phyloP scores from a whole-genome alignment of 2,329 filamentous ascomycete genomes.

The Colletotrichum sp. region DNA sequence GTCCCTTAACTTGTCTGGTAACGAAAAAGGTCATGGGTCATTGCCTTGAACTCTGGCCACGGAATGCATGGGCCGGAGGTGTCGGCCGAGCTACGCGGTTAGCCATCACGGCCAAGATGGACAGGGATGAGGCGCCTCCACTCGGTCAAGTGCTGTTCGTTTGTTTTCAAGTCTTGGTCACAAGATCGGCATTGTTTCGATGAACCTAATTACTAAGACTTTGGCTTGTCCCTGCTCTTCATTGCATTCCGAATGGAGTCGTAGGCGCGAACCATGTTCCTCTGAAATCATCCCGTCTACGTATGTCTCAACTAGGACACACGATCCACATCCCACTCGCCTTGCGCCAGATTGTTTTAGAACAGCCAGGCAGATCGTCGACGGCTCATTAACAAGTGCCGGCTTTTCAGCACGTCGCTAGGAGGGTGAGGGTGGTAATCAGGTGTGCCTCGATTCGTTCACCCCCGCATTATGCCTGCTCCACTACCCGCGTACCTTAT shows the following conservation, averaged over 20 bases:
- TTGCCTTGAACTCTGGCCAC: not conserved
- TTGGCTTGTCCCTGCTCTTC: not conserved
- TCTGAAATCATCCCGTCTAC: not conserved
- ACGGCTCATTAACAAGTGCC: not conserved
- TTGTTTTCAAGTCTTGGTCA: not conserved
- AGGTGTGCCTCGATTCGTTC: not conserved
- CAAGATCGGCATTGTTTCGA: not conserved
- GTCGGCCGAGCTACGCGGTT: not conserved
- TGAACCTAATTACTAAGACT: not conserved
- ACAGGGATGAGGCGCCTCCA: not conserved
- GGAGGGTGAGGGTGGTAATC: not conserved
- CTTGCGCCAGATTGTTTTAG: not conserved
- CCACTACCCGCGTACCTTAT: not conserved
- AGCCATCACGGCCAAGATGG: not conserved
- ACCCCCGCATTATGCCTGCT: not conserved
- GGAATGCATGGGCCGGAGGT: not conserved
- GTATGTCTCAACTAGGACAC: not conserved
- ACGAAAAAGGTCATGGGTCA: not conserved
- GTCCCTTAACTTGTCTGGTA: not conserved
- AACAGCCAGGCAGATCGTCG: not conserved
- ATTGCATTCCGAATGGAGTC: not conserved
- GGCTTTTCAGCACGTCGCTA: not conserved
- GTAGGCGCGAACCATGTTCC: not conserved
- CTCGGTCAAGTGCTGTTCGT: not conserved
- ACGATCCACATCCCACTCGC: not conserved